A percentile compares a stretch with the other conserved stretches of the same genome.
Conservation (phyloP, 2,329 filamentous ascomycete species). For the Daldinia eschscholtzii region DNA sequence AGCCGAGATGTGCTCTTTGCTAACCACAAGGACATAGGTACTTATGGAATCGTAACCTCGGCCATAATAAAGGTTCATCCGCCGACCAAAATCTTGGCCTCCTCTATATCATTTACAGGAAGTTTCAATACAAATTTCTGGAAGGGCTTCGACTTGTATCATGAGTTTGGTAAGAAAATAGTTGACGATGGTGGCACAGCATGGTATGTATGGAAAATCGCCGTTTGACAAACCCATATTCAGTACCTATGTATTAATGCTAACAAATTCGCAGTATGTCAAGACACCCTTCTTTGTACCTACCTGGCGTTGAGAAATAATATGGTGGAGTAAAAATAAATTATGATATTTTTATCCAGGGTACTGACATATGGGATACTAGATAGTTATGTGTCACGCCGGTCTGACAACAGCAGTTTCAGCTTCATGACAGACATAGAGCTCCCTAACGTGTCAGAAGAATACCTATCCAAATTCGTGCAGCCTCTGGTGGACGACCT, state of each 20-base stretch:
- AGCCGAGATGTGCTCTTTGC: not conserved
- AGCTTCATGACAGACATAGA: slow-evolving; percentile 53
- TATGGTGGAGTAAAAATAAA: not conserved
- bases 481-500: slow-evolving; percentile 53
- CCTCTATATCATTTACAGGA: slow-evolving; percentile 43
- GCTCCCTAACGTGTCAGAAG: slow-evolving; percentile 49
- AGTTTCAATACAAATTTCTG: slow-evolving; percentile 47
- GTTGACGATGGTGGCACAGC: slow-evolving; percentile 54
- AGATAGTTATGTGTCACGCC: slow-evolving; percentile 52
- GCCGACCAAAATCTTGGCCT: slow-evolving; percentile 40
- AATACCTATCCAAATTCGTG: slow-evolving; percentile 49
- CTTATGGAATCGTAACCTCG: slow-evolving; percentile 52
- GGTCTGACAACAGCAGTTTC: slow-evolving; percentile 46
- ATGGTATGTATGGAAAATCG: slow-evolving; percentile 38
- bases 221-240: not conserved
- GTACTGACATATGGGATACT: slow-evolving; percentile 11
- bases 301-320: not conserved
- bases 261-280: slow-evolving; percentile 31
- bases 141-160: slow-evolving; percentile 53
- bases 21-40: slow-evolving; percentile 39
- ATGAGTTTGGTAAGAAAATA: slow-evolving; percentile 52
- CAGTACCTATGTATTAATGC: slow-evolving; percentile 1
- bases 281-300: not conserved
- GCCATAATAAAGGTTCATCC: slow-evolving; percentile 51
- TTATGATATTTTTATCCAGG: not conserved